These are phyloP conservation scores for Letharia lupina DNA, from an alignment of 495 filamentous ascomycete species.

Conservation along the genomic window DNA sequence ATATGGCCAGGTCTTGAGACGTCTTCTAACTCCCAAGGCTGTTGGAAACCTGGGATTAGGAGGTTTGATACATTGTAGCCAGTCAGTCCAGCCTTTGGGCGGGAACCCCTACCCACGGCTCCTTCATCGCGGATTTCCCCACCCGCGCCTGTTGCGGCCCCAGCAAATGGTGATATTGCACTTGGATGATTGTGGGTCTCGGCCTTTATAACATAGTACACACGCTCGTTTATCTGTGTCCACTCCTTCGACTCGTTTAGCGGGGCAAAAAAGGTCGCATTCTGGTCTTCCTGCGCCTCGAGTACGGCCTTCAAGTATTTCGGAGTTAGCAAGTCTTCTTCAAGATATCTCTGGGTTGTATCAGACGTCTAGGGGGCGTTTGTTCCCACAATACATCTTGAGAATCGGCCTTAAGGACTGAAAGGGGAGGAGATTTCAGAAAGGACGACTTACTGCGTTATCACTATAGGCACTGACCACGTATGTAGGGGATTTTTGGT, in stretches of 20 bases:
- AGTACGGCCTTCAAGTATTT: not conserved
- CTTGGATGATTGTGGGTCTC: constrained; percentile 81
- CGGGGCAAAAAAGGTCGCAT: constrained; percentile 76
- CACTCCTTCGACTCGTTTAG: constrained; percentile 76
- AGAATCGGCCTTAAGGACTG: not conserved
- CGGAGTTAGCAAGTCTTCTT: not conserved
- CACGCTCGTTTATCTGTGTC: constrained; percentile 74
- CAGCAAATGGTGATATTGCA: constrained; percentile 73
- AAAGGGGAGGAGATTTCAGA: not conserved
- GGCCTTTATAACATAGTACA: constrained; percentile 88
- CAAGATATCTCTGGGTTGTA: not conserved
- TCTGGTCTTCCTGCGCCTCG: constrained; percentile 73
- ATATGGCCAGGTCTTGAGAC: constrained; percentile 87
- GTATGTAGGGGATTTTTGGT: constrained; percentile 64
- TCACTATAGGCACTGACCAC: constrained; percentile 95
- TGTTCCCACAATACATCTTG: not conserved
- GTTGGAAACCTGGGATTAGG: constrained; percentile 66
- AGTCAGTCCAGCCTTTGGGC: constrained; percentile 83
- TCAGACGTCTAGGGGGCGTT: not conserved
- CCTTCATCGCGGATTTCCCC: constrained; percentile 94
- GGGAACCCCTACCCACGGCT: constrained; percentile 85
- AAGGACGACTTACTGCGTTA: constrained; percentile 60
- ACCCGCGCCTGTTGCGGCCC: constrained; percentile 81
- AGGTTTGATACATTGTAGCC: constrained; percentile 95
- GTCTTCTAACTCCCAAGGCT: constrained; percentile 78